Evolutionary conservation across 768 basidiomycete species (phyloP).

Genomic region (Tulasnella sp.): DNA sequence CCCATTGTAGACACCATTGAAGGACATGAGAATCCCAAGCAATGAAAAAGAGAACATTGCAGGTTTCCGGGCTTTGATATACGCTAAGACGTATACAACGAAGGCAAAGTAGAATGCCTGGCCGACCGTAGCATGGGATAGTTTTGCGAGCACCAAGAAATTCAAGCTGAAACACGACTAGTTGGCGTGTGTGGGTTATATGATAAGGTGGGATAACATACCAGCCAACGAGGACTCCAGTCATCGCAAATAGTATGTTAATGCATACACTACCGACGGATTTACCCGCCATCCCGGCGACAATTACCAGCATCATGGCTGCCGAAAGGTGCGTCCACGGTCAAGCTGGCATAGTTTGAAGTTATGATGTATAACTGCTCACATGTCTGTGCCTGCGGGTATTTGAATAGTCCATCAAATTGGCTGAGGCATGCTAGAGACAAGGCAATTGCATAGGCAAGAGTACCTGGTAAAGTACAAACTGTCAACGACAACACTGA

Average conservation of each 20-base stretch:
- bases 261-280: conserved; percentile 20
- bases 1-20: conserved; percentile 21
- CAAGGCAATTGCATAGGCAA: conserved; percentile 24
- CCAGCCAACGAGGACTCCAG: conserved; percentile 21
- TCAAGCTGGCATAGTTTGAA: neutral
- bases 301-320: conserved; percentile 23
- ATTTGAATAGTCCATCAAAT: conserved; percentile 21
- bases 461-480: conserved; percentile 17
- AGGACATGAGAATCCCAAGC: conserved; percentile 23
- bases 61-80: conserved; percentile 24
- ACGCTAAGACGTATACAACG: conserved; percentile 25
- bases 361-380: neutral
- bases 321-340: neutral
- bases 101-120: conserved; percentile 26
- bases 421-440: conserved; percentile 21
- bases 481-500: neutral
- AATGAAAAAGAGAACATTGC: conserved; percentile 25
- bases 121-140: conserved; percentile 23
- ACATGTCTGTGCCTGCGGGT: conserved; percentile 21
- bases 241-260: conserved; percentile 20
- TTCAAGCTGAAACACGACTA: conserved; percentile 1
- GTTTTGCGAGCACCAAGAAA: conserved; percentile 27
- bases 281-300: conserved; percentile 24
- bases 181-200: neutral
- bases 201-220: neutral